Evolutionary conservation across 306 rosid species (phyloP).

Genomic region (Rosa rugosa): DNA sequence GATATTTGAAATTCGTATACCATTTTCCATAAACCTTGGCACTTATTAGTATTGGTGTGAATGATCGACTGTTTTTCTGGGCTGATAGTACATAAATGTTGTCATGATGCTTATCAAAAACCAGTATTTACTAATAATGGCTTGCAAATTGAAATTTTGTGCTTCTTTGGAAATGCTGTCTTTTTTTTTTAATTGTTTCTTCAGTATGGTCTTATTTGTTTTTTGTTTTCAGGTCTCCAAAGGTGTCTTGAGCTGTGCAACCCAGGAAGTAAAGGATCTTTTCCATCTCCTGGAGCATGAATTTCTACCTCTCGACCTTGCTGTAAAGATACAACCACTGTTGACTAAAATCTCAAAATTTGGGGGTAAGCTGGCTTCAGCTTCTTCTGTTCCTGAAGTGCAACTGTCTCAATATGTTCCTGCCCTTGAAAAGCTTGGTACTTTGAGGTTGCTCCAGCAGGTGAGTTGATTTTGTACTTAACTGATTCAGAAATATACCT

Average conservation of each 20-base stretch:
- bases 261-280: constrained; percentile 94
- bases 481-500: not conserved
- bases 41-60: not conserved
- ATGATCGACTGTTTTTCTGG: not conserved
- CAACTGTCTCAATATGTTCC: constrained; percentile 80
- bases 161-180: not conserved
- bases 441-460: constrained; percentile 97
- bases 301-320: constrained; percentile 79
- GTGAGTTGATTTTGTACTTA: constrained; percentile 31
- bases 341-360: constrained; percentile 65
- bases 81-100: not conserved
- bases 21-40: too few species aligned
- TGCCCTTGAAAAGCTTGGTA: constrained; percentile 73
- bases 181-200: not conserved
- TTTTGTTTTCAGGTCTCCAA: constrained; percentile 55
- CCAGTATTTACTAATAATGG: not conserved
- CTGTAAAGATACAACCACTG: constrained; percentile 70
- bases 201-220: constrained; percentile 6
- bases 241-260: constrained; percentile 91
- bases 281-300: constrained; percentile 88
- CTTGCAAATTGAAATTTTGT: not conserved
- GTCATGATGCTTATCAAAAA: not conserved
- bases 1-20: not conserved
- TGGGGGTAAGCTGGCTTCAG: constrained; percentile 87
- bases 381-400: constrained; percentile 91